A percentile compares a stretch with the other conserved stretches of the same genome.
Evolutionary conservation across 768 basidiomycete species (phyloP).

Genomic region (Nevesoporus exiguus): DNA sequence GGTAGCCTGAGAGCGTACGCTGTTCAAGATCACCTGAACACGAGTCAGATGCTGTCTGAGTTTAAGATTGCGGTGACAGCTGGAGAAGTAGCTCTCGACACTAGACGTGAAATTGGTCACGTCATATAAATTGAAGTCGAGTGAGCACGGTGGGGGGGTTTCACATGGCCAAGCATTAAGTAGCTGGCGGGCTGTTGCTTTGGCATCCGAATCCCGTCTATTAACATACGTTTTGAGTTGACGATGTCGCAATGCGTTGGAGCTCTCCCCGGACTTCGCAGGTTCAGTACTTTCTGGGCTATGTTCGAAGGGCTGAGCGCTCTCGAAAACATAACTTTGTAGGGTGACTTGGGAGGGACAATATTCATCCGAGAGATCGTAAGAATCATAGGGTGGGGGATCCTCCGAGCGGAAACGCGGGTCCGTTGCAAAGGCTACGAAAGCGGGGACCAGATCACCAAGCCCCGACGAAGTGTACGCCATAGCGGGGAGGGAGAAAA

Average conservation of each 20-base stretch:
- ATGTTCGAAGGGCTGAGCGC: neutral
- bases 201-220: neutral
- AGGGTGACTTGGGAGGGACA: neutral
- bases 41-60: neutral
- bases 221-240: neutral
- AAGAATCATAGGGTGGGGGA: conserved; percentile 15
- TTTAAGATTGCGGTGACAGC: neutral
- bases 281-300: conserved; percentile 9
- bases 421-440: conserved; percentile 30
- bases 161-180: neutral
- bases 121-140: neutral
- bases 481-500: conserved; percentile 33
- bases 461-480: conserved; percentile 13
- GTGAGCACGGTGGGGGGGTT: neutral
- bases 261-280: neutral
- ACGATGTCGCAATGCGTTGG: neutral
- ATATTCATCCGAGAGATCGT: conserved; percentile 9
- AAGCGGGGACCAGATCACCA: conserved; percentile 19
- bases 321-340: neutral
- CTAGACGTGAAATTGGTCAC: neutral
- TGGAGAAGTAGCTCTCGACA: neutral
- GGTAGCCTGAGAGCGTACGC: neutral
- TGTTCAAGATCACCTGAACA: neutral
- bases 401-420: neutral
- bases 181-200: neutral